Percentiles rank a stretch among this genome's conserved stretches.
Conservation (phyloP, 148 eudicot species). For the Beta vulgaris region DNA sequence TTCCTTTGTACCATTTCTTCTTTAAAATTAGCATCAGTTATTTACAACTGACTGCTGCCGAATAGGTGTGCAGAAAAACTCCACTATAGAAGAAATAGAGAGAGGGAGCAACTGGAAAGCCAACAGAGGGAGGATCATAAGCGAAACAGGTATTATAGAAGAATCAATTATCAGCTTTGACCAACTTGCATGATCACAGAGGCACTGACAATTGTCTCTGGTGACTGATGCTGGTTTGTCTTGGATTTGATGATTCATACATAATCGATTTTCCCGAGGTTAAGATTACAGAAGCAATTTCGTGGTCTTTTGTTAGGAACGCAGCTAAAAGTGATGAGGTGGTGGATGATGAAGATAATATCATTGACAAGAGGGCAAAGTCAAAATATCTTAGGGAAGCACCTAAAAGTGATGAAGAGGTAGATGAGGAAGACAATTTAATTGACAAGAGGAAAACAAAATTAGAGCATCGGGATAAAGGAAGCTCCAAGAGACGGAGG, state of each 20-base stretch:
- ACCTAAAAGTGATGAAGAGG: constrained; percentile 19
- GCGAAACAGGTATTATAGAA: constrained; percentile 51
- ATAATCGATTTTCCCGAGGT: neutral
- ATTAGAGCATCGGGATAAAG: constrained; percentile 19
- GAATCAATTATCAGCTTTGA: constrained; percentile 41
- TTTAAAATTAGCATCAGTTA: neutral
- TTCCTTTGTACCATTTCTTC: neutral
- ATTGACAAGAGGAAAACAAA: constrained; percentile 14
- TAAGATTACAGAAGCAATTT: neutral
- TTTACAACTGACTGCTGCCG: constrained; percentile 9
- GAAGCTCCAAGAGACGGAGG: constrained; percentile 21
- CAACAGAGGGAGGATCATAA: constrained; percentile 37
- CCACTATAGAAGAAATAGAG: constrained; percentile 54
- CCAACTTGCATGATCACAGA: neutral
- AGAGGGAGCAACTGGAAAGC: constrained; percentile 45
- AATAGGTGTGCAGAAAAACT: constrained; percentile 84
- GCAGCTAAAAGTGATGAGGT: constrained; percentile 15
- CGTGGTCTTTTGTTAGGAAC: constrained; percentile 21
- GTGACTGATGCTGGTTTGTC: neutral
- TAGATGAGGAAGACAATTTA: constrained; percentile 20
- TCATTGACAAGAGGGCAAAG: constrained; percentile 9
- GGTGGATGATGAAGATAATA: constrained; percentile 19
- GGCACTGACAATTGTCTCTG: neutral
- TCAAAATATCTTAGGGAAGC: too few species aligned
- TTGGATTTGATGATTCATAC: neutral